Conservation (phyloP, 176 grass and related monocot genomes). For the Oryza nivara region DNA sequence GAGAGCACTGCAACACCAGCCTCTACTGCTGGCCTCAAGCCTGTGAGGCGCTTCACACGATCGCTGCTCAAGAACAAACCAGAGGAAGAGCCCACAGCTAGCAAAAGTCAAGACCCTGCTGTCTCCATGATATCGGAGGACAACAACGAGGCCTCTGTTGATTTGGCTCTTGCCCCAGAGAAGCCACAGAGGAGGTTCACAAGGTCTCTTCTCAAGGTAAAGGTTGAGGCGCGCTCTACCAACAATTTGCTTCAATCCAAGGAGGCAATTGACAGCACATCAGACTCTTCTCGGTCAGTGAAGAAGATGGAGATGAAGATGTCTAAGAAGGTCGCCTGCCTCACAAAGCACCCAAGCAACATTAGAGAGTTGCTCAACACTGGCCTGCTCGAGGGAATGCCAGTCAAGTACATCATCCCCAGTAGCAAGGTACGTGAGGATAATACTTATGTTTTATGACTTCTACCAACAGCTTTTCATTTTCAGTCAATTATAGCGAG, state of each 20-base stretch:
- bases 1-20: background rate
- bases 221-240: conserved; percentile 5
- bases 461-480: background rate
- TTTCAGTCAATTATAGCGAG: background rate
- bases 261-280: conserved; percentile 32
- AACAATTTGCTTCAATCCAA: conserved; percentile 34
- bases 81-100: conserved; percentile 16
- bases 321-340: conserved; percentile 66
- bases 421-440: conserved; percentile 51
- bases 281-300: conserved; percentile 42
- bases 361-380: conserved; percentile 58
- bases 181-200: conserved; percentile 52
- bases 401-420: conserved; percentile 53
- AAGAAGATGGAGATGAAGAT: conserved; percentile 78
- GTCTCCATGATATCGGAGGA: background rate
- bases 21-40: conserved; percentile 7
- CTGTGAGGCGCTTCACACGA: conserved; percentile 50
- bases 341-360: conserved; percentile 54
- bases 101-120: background rate
- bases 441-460: background rate
- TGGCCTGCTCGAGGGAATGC: conserved; percentile 52
- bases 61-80: conserved; percentile 42
- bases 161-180: conserved; percentile 3
- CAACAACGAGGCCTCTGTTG: conserved; percentile 22
- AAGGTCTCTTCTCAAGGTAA: conserved; percentile 55